A percentile compares a stretch with the other conserved stretches of the same genome.
These are phyloP conservation scores for Sporothrix mexicana DNA, from an alignment of 2,329 filamentous ascomycete genomes.

Conservation along the genomic window DNA sequence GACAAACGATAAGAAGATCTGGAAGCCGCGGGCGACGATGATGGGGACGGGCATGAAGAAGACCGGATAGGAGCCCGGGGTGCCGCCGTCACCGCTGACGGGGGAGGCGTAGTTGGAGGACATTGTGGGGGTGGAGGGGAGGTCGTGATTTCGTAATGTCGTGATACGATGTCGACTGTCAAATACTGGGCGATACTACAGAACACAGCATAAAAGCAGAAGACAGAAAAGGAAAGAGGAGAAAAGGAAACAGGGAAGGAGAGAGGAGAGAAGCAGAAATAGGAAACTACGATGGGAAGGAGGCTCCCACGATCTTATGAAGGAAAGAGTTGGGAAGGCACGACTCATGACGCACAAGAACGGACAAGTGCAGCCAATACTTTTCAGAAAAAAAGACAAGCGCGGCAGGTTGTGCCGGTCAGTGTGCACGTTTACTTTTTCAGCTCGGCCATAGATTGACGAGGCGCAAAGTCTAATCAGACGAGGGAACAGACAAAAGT, in stretches of 20 bases:
- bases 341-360: background rate
- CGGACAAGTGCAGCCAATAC: background rate
- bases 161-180: background rate
- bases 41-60: constrained; percentile 41
- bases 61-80: constrained; percentile 38
- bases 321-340: background rate
- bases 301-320: constrained; percentile 4
- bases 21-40: constrained; percentile 41
- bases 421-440: background rate
- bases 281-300: constrained; percentile 10
- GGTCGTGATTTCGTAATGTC: background rate
- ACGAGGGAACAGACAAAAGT: too few relatives aligned
- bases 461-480: background rate
- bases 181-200: background rate
- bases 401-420: constrained; percentile 4
- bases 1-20: constrained; percentile 42
- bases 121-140: background rate
- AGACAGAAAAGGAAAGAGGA: background rate
- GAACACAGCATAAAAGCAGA: background rate
- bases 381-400: background rate
- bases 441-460: background rate
- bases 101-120: constrained; percentile 32
- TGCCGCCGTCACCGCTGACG: constrained; percentile 31
- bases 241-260: background rate
- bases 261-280: background rate